Conservation (phyloP, 1,139 yeast genomes). For the Candida tunisiensis region DNA sequence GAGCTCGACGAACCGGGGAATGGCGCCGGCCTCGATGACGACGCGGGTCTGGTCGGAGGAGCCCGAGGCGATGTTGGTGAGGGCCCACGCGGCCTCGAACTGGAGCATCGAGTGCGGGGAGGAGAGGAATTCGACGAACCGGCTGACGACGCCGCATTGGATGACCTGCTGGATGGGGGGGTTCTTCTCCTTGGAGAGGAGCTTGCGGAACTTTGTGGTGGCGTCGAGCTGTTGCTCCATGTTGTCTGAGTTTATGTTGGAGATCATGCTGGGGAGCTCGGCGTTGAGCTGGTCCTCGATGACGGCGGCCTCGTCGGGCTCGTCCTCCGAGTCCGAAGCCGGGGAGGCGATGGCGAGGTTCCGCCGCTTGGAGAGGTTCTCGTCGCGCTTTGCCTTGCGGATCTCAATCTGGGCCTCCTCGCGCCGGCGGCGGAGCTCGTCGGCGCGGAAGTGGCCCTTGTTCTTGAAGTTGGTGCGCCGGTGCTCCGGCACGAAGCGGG, state of each 20-base stretch:
- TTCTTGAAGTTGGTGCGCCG: constrained; percentile 94
- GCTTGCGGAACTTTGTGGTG: constrained; percentile 84
- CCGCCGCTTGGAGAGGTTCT: constrained; percentile 84
- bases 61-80: constrained; percentile 97
- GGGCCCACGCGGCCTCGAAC: constrained; percentile 98
- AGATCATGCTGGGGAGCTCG: constrained; percentile 78
- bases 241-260: constrained; percentile 59
- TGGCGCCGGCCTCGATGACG: constrained; percentile 88
- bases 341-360: constrained; percentile 34
- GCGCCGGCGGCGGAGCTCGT: constrained; percentile 94
- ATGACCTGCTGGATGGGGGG: constrained; percentile 97
- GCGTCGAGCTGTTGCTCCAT: constrained; percentile 76
- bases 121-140: constrained; percentile 72
- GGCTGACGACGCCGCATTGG: constrained; percentile 83
- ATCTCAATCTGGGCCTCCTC: constrained; percentile 95
- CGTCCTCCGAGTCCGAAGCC: constrained; percentile 25
- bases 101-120: constrained; percentile 73
- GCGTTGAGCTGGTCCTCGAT: constrained; percentile 25
- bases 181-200: constrained; percentile 82
- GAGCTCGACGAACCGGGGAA: constrained; percentile 75
- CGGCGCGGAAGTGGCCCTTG: constrained; percentile 86
- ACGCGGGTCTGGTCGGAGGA: constrained; percentile 74
- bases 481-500: constrained; percentile 89
- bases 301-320: constrained; percentile 18
- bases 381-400: constrained; percentile 94